These are phyloP conservation scores for Saccharomycopsis microspora DNA, from an alignment of 805 yeast species.

Conservation along the genomic window DNA sequence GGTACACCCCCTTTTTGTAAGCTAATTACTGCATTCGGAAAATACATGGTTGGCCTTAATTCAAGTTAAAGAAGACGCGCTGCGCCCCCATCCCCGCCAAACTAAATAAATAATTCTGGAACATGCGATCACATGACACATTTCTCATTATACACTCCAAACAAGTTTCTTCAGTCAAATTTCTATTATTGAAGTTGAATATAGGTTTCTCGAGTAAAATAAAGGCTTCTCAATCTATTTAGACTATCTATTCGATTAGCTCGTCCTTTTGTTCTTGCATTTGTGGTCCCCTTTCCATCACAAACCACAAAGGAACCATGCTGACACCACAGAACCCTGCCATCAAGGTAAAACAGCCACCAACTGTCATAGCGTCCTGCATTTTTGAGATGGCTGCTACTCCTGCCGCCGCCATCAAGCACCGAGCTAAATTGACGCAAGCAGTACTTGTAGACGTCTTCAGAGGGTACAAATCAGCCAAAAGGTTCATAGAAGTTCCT, in stretches of 20 bases:
- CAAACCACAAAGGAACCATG: slow-evolving; percentile 8
- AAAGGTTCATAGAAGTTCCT: slow-evolving; percentile 47
- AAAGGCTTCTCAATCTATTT: background rate
- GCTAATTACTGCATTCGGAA: no score
- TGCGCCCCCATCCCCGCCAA: no score
- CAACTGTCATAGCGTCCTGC: slow-evolving; percentile 45
- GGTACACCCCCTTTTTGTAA: no score
- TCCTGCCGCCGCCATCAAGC: slow-evolving; percentile 60
- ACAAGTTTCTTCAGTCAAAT: no score
- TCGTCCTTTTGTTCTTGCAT: no score
- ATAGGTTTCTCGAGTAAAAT: no score
- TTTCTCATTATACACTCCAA: no score
- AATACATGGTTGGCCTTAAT: no score
- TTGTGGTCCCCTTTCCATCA: slow-evolving; percentile 4
- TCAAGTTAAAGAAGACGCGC: no score
- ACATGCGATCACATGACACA: no score
- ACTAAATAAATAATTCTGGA: no score
- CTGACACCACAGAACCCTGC: slow-evolving; percentile 32
- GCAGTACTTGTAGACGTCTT: slow-evolving; percentile 68
- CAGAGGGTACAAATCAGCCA: slow-evolving; percentile 65
- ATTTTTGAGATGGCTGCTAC: slow-evolving; percentile 56
- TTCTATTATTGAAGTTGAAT: no score
- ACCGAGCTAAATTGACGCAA: slow-evolving; percentile 59
- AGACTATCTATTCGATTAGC: background rate
- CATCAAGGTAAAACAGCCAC: slow-evolving; percentile 72